phyloP scores from a whole-genome alignment of 176 grass and related monocot genomes.

The Oryza meridionalis region DNA sequence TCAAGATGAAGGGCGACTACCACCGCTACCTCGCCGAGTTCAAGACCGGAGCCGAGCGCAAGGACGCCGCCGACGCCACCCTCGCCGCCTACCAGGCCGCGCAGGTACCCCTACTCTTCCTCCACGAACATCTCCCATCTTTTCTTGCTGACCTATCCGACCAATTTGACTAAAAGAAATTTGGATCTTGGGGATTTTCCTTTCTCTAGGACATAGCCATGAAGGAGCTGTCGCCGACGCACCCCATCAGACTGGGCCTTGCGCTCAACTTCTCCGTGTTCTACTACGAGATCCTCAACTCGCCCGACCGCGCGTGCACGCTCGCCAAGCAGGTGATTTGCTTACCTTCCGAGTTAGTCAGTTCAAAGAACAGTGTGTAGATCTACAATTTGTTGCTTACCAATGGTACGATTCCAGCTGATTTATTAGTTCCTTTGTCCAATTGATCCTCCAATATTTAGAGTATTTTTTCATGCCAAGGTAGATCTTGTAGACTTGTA shows the following conservation, averaged over 20 bases:
- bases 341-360: not conserved
- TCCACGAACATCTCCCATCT: not conserved
- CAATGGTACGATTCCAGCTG: not conserved
- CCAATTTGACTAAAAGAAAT: not conserved
- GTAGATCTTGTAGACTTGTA: conserved; percentile 8
- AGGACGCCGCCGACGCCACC: conserved; percentile 83
- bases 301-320: conserved; percentile 88
- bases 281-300: conserved; percentile 99
- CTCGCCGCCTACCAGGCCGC: conserved; percentile 84
- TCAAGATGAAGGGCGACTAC: conserved; percentile 99
- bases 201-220: conserved; percentile 73
- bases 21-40: conserved; percentile 97
- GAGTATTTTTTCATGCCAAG: not conserved
- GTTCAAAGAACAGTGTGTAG: not conserved
- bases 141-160: not conserved
- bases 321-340: conserved; percentile 85
- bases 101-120: conserved; percentile 38
- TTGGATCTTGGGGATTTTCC: conserved; percentile 37
- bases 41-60: conserved; percentile 76
- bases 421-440: conserved; percentile 2
- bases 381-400: conserved; percentile 19
- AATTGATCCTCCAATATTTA: not conserved
- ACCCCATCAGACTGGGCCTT: conserved; percentile 93
- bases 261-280: conserved; percentile 99
- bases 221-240: conserved; percentile 84